Conservation (phyloP, 495 filamentous ascomycete species). For the Aspergillus affinis region DNA sequence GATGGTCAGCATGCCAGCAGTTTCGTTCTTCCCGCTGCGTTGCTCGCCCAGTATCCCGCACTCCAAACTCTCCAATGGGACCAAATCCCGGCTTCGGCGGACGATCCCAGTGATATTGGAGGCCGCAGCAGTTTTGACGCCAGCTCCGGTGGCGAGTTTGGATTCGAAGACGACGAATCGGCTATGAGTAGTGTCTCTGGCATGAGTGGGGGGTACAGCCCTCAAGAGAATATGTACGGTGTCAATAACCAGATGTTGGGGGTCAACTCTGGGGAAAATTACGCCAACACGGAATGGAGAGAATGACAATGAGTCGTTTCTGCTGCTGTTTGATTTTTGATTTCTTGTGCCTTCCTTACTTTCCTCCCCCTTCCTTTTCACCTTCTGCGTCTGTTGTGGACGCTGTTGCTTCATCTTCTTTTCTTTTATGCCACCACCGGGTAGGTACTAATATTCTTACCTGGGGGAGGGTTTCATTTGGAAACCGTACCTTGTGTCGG, state of each 20-base stretch:
- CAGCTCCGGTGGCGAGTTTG: conserved; percentile 63
- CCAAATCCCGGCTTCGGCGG: conserved; percentile 45
- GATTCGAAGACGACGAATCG: conserved; percentile 52
- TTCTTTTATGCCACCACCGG: conserved; percentile 6
- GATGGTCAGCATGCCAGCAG: conserved; percentile 45
- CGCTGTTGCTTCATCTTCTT: background rate
- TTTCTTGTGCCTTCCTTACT: conserved; percentile 10
- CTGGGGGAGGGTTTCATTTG: background rate
- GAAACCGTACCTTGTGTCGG: background rate
- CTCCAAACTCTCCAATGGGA: conserved; percentile 83
- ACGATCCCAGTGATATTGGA: conserved; percentile 72
- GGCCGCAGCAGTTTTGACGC: conserved; percentile 89
- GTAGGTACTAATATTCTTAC: background rate
- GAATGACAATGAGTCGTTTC: conserved; percentile 18
- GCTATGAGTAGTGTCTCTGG: conserved; percentile 36
- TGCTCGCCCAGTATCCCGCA: conserved; percentile 89
- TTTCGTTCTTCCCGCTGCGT: conserved; percentile 78
- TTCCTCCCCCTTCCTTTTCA: conserved; percentile 6
- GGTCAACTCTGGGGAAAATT: conserved; percentile 35
- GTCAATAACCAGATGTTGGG: conserved; percentile 34
- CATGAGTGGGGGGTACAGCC: conserved; percentile 37
- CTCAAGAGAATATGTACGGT: conserved; percentile 36
- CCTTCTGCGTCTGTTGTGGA: background rate
- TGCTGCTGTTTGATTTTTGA: conserved; percentile 7
- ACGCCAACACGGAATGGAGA: conserved; percentile 35